phyloP scores from a whole-genome alignment of 2,329 filamentous ascomycete species.

The Aureobasidium sp. region DNA sequence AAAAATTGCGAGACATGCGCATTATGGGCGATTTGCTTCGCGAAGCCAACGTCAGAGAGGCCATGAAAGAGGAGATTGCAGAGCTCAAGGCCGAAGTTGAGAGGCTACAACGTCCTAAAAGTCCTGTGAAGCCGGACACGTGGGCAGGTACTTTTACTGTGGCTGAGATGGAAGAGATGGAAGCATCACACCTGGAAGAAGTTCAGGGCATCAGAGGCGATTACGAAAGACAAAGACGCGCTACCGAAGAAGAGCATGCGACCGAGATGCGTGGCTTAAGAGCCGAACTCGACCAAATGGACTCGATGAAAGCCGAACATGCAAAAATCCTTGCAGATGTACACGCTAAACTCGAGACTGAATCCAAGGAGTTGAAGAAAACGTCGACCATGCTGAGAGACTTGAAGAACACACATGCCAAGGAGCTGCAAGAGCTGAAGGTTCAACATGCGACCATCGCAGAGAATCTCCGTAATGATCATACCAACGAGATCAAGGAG shows the following conservation, averaged over 20 bases:
- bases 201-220: slow-evolving; percentile 8
- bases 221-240: slow-evolving; percentile 11
- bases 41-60: slow-evolving; percentile 16
- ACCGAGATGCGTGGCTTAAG: slow-evolving; percentile 1
- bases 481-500: slow-evolving; percentile 21
- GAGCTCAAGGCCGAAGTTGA: slow-evolving; percentile 17
- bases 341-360: not conserved
- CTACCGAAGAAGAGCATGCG: slow-evolving; percentile 12
- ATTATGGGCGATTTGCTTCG: slow-evolving; percentile 20
- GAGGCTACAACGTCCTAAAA: slow-evolving; percentile 6
- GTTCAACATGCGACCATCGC: not conserved
- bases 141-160: slow-evolving; percentile 3
- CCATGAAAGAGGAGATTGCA: slow-evolving; percentile 16
- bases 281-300: not conserved
- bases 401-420: not conserved
- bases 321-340: not conserved
- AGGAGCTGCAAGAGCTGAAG: not conserved
- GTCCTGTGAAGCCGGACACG: slow-evolving; percentile 4
- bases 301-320: slow-evolving; percentile 2
- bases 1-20: slow-evolving; percentile 16
- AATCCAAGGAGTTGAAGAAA: not conserved
- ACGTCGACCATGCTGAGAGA: not conserved
- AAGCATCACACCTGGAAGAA: slow-evolving; percentile 10
- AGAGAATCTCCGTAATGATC: slow-evolving; percentile 14
- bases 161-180: slow-evolving; percentile 15